Base-by-base conservation (phyloP, 345 rosid species). In the Linum tenue region DNA sequence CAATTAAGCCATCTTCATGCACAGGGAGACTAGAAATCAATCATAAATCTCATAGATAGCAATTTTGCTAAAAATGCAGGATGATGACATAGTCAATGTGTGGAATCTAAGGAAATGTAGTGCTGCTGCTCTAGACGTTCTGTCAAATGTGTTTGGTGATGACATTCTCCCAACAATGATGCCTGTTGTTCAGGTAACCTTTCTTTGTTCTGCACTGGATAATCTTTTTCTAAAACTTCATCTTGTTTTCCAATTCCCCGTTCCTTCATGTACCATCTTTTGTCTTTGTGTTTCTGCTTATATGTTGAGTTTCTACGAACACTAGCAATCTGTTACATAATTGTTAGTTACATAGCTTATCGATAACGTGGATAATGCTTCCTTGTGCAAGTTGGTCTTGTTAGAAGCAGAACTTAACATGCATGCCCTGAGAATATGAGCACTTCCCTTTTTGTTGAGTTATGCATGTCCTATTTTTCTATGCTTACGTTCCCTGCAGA, bases 91-190 rank as follows among this genome's bases (percentile, higher is more conserved):
- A 14, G 79, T 80, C 39, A 89, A 87, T n/a, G 72, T 86, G 22
- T 95, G 98, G 97, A 95, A 91, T 76, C 82, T 95, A 67, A 77
- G 99, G 79, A 95, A 91, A 83, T 95, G 98, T 79, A 91, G 99
- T 80, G 98, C 99, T 55, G 98, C 98, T 56, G 90, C 91, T 67
- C 88, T 95, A 76, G 98, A 91, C 71, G 75, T 79, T 65, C 85
- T 95, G 70, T 89, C 99, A 60, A 95, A 84, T 79, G 82, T 81
- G 62, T 91, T 83, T 84, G 97, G 97, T 60, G 97, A 89, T 84
- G 96, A 91, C 55, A 95, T 91, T 79, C 99, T 95, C 78, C 91
- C 96, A 43, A 72, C 87, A 56, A 72, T 95, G 64, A 79, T 95
- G 94, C 99, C 99, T 57, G 76, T 84, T 66, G 83, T 95, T 66